Evolutionary conservation across 139 green algal genomes (phyloP).

Genomic region (Tetradesmus lagerheimii): DNA sequence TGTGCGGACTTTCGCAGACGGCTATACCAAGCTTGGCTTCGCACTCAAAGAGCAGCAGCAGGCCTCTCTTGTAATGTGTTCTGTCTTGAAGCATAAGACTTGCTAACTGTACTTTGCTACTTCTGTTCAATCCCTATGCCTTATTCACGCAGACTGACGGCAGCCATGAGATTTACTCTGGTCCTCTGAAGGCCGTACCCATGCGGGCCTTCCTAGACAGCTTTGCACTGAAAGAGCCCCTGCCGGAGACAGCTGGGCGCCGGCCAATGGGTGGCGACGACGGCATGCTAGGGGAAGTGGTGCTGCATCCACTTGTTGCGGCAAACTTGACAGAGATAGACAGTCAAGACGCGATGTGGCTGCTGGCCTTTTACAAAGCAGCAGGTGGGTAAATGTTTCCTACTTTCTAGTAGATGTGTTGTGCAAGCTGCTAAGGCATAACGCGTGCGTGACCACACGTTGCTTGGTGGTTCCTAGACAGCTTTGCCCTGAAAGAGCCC

Average conservation of each 20-base stretch:
- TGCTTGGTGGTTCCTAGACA: too few relatives aligned
- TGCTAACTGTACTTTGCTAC: too few relatives aligned
- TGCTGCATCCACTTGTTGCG: neutral
- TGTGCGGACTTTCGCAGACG: too few relatives aligned
- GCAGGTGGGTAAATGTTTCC: neutral
- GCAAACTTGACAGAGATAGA: conserved; percentile 37
- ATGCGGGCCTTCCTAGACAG: conserved; percentile 33
- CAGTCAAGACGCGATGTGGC: conserved; percentile 29
- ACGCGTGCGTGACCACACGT: neutral
- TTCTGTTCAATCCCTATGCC: too few relatives aligned
- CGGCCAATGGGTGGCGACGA: neutral
- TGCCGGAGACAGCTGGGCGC: neutral
- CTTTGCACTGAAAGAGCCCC: neutral
- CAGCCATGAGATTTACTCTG: neutral
- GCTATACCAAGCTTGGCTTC: too few relatives aligned
- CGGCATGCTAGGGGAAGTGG: neutral
- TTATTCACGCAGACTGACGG: conserved; percentile 33
- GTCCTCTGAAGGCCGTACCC: neutral
- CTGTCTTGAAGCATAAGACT: too few relatives aligned
- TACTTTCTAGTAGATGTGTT: too few relatives aligned
- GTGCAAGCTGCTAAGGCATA: too few relatives aligned
- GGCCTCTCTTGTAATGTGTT: too few relatives aligned
- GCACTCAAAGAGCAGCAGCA: too few relatives aligned
- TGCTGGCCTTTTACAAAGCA: conserved; percentile 31
- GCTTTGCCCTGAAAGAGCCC: neutral